phyloP scores from a whole-genome alignment of 2,329 filamentous ascomycete species.

The Plectosphaerella cucumerina region DNA sequence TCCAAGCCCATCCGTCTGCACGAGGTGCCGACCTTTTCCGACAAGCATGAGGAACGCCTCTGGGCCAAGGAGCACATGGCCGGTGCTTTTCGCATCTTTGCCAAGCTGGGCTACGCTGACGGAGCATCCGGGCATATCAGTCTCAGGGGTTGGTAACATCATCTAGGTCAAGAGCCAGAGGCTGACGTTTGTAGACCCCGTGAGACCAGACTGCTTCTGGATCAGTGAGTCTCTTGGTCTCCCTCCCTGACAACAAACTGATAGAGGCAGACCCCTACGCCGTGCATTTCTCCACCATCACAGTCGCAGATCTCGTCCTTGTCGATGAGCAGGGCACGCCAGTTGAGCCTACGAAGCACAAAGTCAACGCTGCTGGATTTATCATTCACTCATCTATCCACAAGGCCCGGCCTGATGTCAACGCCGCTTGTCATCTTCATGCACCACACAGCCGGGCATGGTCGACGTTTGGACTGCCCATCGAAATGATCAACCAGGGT shows the following conservation, averaged over 20 bases:
- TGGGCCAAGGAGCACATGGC: slow-evolving; percentile 9
- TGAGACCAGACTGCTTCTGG: too few relatives aligned
- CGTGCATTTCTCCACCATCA: slow-evolving; percentile 57
- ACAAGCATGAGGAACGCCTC: too few relatives aligned
- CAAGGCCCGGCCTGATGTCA: slow-evolving; percentile 53
- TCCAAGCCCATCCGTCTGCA: too few relatives aligned
- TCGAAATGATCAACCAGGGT: slow-evolving; percentile 60
- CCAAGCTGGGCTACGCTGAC: slow-evolving; percentile 9
- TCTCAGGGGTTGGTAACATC: not conserved
- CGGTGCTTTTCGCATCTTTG: slow-evolving; percentile 11
- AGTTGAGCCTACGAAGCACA: slow-evolving; percentile 51
- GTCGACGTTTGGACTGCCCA: slow-evolving; percentile 49
- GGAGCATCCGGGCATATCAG: slow-evolving; percentile 11
- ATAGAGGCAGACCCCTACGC: too few relatives aligned
- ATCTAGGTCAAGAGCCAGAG: too few relatives aligned
- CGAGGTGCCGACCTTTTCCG: too few relatives aligned
- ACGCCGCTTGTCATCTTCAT: slow-evolving; percentile 59
- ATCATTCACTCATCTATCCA: slow-evolving; percentile 58
- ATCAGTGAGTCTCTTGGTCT: too few relatives aligned
- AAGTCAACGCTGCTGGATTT: slow-evolving; percentile 58
- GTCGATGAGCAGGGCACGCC: slow-evolving; percentile 54
- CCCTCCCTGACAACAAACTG: too few relatives aligned
- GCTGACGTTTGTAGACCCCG: too few relatives aligned
- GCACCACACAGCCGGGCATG: slow-evolving; percentile 55
- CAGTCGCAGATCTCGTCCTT: slow-evolving; percentile 57